Base-by-base conservation (phyloP, 176 grass and related monocot genomes). In the Oryza officinalis region DNA sequence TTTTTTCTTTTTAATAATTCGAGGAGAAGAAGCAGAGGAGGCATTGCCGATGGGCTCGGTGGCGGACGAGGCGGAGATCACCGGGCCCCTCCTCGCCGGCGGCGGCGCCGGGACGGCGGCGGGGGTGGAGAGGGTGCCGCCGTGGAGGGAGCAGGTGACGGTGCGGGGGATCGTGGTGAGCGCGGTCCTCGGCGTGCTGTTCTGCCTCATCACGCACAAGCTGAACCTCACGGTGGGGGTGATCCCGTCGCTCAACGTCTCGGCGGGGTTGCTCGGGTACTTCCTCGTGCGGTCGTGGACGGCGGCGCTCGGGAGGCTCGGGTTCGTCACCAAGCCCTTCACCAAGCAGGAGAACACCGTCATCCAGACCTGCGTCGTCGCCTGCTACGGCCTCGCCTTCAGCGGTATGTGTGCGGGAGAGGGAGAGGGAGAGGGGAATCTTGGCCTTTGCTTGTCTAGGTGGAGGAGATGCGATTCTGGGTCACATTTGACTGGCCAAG, bases 291-390 rank as follows among this genome's bases (percentile, higher is more conserved):
- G 84, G 68, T 92, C 71, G 61, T 94, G 89, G 92, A 94, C 92
- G 46, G 87, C 81, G 0, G 69, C 81, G 28, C 52, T 91, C 23
- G 68, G 35, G 27, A 82, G 65, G 80, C 35, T 92, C 12, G 92
- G 92, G 0, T 1, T 94, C 57, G 52, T 82, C 26, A 52, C 84
- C 75, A 87, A 92, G 85, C 92, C 92, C 11, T 94, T 94, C 63
- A 94, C 92, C 22, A 91, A 86, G 90, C 96, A 95, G 85, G 96
- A 95, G 91, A 98, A 98, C 84, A 95, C 93, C 64, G 91, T 95
- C 64, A 95, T 93, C 37, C 93, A 93, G 89, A 92, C 96, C 0
- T 98, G 91, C 88, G 93, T 95, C 35, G 96, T 93, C 81, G 93
- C 93, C 1, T 93, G 92, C 91, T 98, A 92, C 65, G 92, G 91